Evolutionary conservation across 2,329 filamentous ascomycete species (phyloP), one percentile per base, ranked within the genome.

Genomic region (Laburnicola sp.): DNA sequence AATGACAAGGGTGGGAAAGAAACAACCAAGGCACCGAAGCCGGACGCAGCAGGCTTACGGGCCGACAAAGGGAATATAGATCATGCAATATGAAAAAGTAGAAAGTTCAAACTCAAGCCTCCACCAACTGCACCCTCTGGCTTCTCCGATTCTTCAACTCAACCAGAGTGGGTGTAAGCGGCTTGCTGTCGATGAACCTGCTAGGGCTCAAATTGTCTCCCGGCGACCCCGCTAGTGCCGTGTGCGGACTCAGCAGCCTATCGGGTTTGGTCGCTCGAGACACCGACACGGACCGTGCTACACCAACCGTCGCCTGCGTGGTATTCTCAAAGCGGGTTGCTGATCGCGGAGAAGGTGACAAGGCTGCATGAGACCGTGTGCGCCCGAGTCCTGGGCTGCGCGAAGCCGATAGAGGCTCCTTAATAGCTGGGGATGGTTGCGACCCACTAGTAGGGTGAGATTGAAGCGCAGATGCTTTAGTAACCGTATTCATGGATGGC

Each of bases 131-230:
- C 35, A 71, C 70, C 41, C 65, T 56, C 38, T 71, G 69, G 50
- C 68, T 71, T 59, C 64, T 70, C 9, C 69, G 56, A 28, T 72
- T 71, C 52, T 61, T 63, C 31, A 73, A 59, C 40, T 73, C 68
- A 4, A 73, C 70, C 53, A 73, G 54, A 2, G 64, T 72, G 10
- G 70, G 70, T 27, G 65, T 71, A 3, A 73, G 58, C 11, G 61
- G 54, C 45, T 63, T 60, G 22, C 51, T 51, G 4, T 70, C 67
- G 3, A 66, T 60, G 28, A 71, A 32, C 9, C 62, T 55, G 42
- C 66, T 66, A 7, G 54, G 43, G 11, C 48, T 25, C 23, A 30
- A 11, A 10, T 26, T 25, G 2, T 25, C 26, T 48, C 50, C 43
- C 41, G 62, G 30, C 22, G 48, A 37, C 32, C 35, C 37, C 11